A percentile compares a stretch with the other conserved stretches of the same genome.
Conservation (phyloP, 805 yeast genomes). For the Teunomyces tritomae region DNA sequence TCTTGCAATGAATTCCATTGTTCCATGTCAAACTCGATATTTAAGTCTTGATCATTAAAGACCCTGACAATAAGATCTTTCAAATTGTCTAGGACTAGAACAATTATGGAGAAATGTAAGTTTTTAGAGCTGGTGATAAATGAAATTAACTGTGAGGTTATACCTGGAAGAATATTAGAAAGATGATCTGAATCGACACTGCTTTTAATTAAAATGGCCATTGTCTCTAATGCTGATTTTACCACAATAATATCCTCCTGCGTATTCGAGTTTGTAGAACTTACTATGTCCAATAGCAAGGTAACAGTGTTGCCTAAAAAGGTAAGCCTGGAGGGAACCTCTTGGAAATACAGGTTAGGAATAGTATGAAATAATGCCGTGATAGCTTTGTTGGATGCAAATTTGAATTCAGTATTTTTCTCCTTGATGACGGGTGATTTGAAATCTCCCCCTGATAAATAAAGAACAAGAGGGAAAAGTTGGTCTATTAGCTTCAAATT, state of each 20-base stretch:
- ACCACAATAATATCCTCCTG: constrained; percentile 17
- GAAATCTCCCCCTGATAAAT: constrained; percentile 15
- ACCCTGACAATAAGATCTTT: constrained; percentile 22
- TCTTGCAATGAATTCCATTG: neutral
- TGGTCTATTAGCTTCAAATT: constrained; percentile 30
- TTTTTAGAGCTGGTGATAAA: constrained; percentile 20
- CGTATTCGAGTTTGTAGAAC: constrained; percentile 7
- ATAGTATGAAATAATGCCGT: neutral
- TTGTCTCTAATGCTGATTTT: constrained; percentile 10
- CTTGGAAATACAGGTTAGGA: constrained; percentile 5
- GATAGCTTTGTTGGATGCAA: neutral
- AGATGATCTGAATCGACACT: constrained; percentile 29
- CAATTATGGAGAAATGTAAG: constrained; percentile 22
- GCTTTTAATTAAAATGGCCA: constrained; percentile 13
- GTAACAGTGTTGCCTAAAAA: constrained; percentile 30
- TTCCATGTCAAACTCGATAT: neutral
- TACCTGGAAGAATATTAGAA: constrained; percentile 41
- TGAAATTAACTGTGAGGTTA: constrained; percentile 30
- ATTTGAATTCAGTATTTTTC: neutral
- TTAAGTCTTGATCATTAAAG: constrained; percentile 23
- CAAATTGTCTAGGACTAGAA: constrained; percentile 21
- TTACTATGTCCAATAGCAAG: constrained; percentile 19
- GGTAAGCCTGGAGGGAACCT: constrained; percentile 18
- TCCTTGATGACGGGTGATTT: neutral
- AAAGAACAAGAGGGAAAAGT: constrained; percentile 30